These are phyloP conservation scores for Aspergillus quadricinctus DNA, from an alignment of 2,329 filamentous ascomycete species.

Conservation along the genomic window DNA sequence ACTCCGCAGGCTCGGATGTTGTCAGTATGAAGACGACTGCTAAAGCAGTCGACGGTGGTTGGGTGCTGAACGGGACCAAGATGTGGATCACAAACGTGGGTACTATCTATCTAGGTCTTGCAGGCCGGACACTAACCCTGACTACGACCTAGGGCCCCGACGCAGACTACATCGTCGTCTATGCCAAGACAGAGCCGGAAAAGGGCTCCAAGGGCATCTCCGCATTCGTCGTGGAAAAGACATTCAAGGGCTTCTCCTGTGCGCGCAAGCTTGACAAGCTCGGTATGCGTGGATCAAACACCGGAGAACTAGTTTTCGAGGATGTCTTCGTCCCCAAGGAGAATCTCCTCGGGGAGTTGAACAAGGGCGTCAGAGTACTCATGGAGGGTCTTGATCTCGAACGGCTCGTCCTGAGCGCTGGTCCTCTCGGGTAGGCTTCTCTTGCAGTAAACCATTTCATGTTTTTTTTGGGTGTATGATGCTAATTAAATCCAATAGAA, in stretches of 20 bases:
- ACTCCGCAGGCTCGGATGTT: constrained; percentile 85
- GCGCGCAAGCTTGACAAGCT: constrained; percentile 94
- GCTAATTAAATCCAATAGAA: constrained; percentile 29
- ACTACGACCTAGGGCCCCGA: constrained; percentile 60
- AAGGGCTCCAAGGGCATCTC: constrained; percentile 87
- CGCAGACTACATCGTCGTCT: constrained; percentile 90
- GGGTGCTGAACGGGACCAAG: constrained; percentile 81
- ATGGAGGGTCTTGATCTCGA: constrained; percentile 97
- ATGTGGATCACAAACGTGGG: constrained; percentile 98
- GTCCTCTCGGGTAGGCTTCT: constrained; percentile 64
- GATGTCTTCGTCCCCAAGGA: constrained; percentile 80
- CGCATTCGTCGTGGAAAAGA: constrained; percentile 78
- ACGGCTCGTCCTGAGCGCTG: constrained; percentile 83
- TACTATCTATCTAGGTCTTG: not conserved
- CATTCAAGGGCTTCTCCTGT: constrained; percentile 72
- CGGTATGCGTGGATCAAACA: constrained; percentile 96
- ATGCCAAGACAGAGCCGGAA: constrained; percentile 84
- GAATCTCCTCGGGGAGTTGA: constrained; percentile 73
- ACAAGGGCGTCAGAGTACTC: constrained; percentile 80
- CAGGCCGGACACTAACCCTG: not conserved
- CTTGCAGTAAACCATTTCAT: not conserved
- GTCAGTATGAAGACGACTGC: constrained; percentile 92
- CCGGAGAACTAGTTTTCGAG: constrained; percentile 88
- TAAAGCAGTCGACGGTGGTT: constrained; percentile 76
- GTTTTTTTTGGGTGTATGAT: not conserved